Percentiles rank a stretch among this genome's conserved stretches.
These are phyloP conservation scores for Saccharomyces hybrid DNA, from an alignment of 1,139 yeast genomes.

Conservation along the genomic window DNA sequence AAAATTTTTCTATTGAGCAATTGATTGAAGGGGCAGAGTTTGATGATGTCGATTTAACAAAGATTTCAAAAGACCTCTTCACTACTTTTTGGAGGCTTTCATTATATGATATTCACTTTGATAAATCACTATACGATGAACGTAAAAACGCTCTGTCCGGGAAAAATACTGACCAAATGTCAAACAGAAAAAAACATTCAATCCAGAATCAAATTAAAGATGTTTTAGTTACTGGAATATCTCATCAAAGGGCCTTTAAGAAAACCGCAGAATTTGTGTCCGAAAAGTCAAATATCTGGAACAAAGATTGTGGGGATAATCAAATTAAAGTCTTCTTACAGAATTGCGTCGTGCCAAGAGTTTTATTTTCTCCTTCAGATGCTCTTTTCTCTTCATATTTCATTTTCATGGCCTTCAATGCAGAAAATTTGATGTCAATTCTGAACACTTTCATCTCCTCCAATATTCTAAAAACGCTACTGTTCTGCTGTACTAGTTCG, in stretches of 20 bases:
- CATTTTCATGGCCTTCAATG: conserved; percentile 42
- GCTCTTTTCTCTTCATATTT: conserved; percentile 68
- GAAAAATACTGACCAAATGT: conserved; percentile 22
- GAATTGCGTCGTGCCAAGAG: conserved; percentile 67
- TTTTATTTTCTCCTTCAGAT: conserved; percentile 75
- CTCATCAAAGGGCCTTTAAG: conserved; percentile 29
- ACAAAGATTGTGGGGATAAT: conserved; percentile 12
- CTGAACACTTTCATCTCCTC: conserved; percentile 46
- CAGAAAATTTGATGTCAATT: conserved; percentile 37
- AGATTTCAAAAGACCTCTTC: conserved; percentile 42
- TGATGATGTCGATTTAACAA: conserved; percentile 33
- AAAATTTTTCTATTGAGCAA: conserved; percentile 22
- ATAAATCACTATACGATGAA: conserved; percentile 43
- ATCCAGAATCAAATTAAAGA: conserved; percentile 19
- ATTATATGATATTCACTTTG: conserved; percentile 64
- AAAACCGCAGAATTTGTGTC: conserved; percentile 27
- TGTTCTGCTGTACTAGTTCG: conserved; percentile 63
- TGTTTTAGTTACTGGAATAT: conserved; percentile 29
- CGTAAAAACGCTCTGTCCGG: conserved; percentile 40
- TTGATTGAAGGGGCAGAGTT: conserved; percentile 19
- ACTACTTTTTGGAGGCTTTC: conserved; percentile 67
- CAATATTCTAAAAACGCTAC: conserved; percentile 48
- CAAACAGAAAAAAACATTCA: conserved; percentile 17
- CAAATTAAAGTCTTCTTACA: conserved; percentile 43
- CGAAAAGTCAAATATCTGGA: conserved; percentile 30